Base-by-base conservation (phyloP, 495 filamentous ascomycete species). In the Pseudomonodictys pantanalensis region DNA sequence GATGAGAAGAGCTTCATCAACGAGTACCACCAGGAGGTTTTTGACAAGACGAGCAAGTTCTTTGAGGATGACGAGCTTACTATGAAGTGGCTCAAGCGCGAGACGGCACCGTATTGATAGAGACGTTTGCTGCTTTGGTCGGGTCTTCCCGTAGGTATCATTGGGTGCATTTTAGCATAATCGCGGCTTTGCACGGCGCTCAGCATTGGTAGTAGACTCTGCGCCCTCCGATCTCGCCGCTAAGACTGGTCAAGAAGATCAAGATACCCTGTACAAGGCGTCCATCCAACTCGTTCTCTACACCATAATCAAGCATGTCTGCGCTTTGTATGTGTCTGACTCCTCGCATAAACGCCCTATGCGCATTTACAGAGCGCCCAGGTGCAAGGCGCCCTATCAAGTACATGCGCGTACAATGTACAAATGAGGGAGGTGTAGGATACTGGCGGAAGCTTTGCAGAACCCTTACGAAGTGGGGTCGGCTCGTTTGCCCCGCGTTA, bases 1-100 rank as follows among this genome's bases (percentile, higher is more conserved):
- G 77, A 71, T 28, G 95, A 99, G 78, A 86, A 86, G 72, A 75
- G 79, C 56, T 99, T 91, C 90, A 72, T 99, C 52, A 93, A 97
- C 68, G 78, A 83, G 47, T 96, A 95, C 72, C 90, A 95, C 70
- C 71, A 76, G 23, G 86, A 95, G 69, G 84, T 99, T 18, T 81
- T 82, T 72, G 81, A 86, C 54, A 95, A 92, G 78, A 96, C 90
- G 33, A 83, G 84, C 68, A 77, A 75, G n/a, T 93, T 81, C 73
- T 96, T 97, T 63, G 76, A 89, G 68, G 74, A 82, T 1, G 88
- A 89, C 65, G 75, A 82, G 51, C 66, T 86, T 62, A 75, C 88
- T 2, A 76, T 78, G 67, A 81, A 79, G 47, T 99, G 93, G 93
- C 74, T 99, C 67, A 76, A 90, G 75, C 81, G 91, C 58, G 93